A percentile compares a stretch with the other conserved stretches of the same genome.
Conservation (phyloP, 129 eudicot genomes). For the sunflower (Helianthus annuus) region DNA sequence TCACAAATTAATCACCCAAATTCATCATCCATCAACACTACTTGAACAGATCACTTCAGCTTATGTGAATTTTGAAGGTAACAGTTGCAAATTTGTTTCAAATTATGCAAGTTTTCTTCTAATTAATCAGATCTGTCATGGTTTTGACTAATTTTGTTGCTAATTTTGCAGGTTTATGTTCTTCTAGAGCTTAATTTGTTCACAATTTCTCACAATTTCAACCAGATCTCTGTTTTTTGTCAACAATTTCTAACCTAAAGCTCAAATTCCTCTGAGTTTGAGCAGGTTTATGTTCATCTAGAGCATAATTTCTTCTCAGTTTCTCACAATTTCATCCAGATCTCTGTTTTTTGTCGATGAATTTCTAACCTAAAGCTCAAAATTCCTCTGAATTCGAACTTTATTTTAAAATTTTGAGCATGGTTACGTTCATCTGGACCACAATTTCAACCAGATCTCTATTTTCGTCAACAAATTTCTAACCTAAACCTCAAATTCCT, state of each 20-base stretch:
- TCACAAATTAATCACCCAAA: too few relatives aligned
- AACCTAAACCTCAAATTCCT: too few relatives aligned
- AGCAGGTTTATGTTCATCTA: slow-evolving; percentile 20
- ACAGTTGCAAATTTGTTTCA: not conserved
- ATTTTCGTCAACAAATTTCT: too few relatives aligned
- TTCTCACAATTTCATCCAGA: slow-evolving; percentile 20
- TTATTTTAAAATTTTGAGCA: too few relatives aligned
- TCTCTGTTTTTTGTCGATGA: slow-evolving; percentile 21
- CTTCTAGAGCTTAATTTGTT: not conserved
- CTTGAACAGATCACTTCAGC: not conserved
- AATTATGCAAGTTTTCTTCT: not conserved
- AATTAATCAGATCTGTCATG: too few relatives aligned
- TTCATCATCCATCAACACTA: too few relatives aligned
- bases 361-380: not conserved
- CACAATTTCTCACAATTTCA: not conserved
- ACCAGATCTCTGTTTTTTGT: slow-evolving; percentile 27
- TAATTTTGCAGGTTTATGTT: slow-evolving; percentile 27
- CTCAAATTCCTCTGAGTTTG: too few relatives aligned
- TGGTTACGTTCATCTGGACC: too few relatives aligned
- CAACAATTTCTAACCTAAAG: too few relatives aligned
- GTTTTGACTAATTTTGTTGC: not conserved
- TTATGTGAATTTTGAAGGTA: not conserved
- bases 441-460: too few relatives aligned
- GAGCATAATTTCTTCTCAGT: not conserved
- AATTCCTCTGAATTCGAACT: too few relatives aligned